Conservation (phyloP, 306 rosid genomes). For the Gleditsia sinensis region DNA sequence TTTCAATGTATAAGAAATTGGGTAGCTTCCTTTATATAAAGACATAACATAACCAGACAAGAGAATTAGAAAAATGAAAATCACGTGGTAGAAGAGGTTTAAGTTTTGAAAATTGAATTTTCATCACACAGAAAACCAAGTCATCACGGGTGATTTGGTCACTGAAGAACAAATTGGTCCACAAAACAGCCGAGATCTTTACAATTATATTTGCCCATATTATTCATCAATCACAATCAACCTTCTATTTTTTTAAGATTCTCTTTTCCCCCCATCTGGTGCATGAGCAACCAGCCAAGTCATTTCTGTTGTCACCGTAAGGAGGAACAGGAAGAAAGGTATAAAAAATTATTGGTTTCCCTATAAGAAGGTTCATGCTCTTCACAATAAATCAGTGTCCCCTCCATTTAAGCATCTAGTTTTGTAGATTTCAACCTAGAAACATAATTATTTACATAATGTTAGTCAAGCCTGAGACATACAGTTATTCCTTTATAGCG, state of each 20-base stretch:
- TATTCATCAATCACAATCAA: slow-evolving; percentile 23
- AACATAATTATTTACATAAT: slow-evolving; percentile 12
- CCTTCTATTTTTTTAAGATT: not conserved
- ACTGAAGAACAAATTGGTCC: slow-evolving; percentile 19
- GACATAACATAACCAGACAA: slow-evolving; percentile 25
- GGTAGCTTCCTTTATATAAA: slow-evolving; percentile 15
- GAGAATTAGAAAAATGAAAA: slow-evolving; percentile 5
- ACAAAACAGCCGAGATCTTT: slow-evolving; percentile 13
- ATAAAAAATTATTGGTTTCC: slow-evolving; percentile 17
- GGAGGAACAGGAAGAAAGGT: slow-evolving; percentile 21
- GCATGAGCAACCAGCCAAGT: slow-evolving; percentile 7
- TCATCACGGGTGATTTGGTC: slow-evolving; percentile 15
- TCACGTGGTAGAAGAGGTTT: not conserved
- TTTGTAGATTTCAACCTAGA: slow-evolving; percentile 17
- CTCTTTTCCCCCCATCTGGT: not conserved
- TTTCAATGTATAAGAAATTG: slow-evolving; percentile 30
- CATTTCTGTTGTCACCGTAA: slow-evolving; percentile 25
- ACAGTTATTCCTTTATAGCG: slow-evolving; percentile 81
- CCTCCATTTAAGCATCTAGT: not conserved
- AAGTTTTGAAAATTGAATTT: not conserved
- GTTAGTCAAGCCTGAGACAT: slow-evolving; percentile 35
- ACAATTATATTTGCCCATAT: slow-evolving; percentile 3
- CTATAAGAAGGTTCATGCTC: slow-evolving; percentile 12
- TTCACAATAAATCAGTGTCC: not conserved
- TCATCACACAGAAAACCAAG: not conserved